Evolutionary conservation across 2,329 filamentous ascomycete species (phyloP).

Genomic region (Gnomoniopsis smithogilvyi): DNA sequence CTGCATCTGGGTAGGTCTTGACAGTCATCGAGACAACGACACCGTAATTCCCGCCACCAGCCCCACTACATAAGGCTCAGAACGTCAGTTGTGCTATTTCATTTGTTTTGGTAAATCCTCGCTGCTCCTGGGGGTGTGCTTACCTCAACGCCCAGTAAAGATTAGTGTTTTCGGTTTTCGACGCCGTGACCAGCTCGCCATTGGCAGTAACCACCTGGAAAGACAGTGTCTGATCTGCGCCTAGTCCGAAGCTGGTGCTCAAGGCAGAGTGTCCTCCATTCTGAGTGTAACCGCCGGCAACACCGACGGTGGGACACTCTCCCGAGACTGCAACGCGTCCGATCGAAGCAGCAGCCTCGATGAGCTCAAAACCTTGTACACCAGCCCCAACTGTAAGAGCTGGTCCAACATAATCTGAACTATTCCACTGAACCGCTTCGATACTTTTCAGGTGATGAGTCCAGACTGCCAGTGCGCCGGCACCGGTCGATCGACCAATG

Average conservation of each 20-base stretch:
- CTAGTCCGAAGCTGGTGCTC: conserved; percentile 46
- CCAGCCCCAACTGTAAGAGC: conserved; percentile 55
- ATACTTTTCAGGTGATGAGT: conserved; percentile 34
- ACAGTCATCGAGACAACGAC: conserved; percentile 29
- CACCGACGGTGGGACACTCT: conserved; percentile 41
- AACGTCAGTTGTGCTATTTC: too few species aligned
- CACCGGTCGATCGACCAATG: conserved; percentile 13
- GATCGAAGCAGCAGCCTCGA: conserved; percentile 42
- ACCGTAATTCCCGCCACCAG: conserved; percentile 35
- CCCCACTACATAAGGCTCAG: conserved; percentile 29
- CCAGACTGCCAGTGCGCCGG: conserved; percentile 47
- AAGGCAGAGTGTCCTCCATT: conserved; percentile 55
- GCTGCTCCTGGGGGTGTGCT: not conserved
- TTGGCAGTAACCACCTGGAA: conserved; percentile 45
- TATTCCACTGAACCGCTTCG: conserved; percentile 1
- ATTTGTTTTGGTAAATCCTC: not conserved
- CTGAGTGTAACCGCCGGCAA: conserved; percentile 43
- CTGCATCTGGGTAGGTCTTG: conserved; percentile 21
- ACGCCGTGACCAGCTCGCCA: conserved; percentile 38
- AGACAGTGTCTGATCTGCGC: conserved; percentile 45
- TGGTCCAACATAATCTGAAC: conserved; percentile 36
- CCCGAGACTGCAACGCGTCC: conserved; percentile 31
- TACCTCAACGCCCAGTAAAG: conserved; percentile 45
- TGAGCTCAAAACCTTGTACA: conserved; percentile 49
- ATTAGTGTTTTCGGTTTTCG: conserved; percentile 38